Evolutionary conservation across 352 stramenopile species (phyloP), one percentile per base, ranked within the genome.

Genomic region (Globisporangium ultimum): DNA sequence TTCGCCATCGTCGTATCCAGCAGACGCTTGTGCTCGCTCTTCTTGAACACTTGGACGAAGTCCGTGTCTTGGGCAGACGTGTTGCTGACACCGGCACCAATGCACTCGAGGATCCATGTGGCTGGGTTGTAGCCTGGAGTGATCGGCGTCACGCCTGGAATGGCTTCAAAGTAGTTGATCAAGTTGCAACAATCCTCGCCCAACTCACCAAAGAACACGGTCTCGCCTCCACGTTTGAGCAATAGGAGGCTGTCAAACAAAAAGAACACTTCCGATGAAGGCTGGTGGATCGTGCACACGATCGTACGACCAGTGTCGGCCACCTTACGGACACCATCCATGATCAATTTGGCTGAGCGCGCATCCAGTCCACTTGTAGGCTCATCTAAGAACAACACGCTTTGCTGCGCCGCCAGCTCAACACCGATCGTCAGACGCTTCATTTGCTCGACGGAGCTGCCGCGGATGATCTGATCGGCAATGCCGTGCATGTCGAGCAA

Each of bases 251-350:
- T 82, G 68, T 98, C 89, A 61, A 97, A 97, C 15, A 91, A 78
- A 20, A 85, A 78, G 24, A 98, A 97, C 0, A 98, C 84, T 45
- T 97, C 86, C 2, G 79, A 84, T 2, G 75, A 90, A 12, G 91
- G 91, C 68, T 98, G 93, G 64, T 98, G 93, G 67, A 98, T 98
- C 13, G 89, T 97, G 51, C 94, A 97, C 2, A 97, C 55, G 9
- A 98, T 76, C 10, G 82, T 93, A 12, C 76, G 68, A 8, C 90
- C 88, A 15, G 76, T 76, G 45, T 77, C 61, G 3, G 91, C 88
- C 24, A 97, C 80, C 47, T 96, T 92, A 55, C 93, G 89, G 9
- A 97, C 75, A 97, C 71, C 28, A 5, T 10, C 28, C 28, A 36
- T 36, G 28, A 36, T 36, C 28, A 36, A 10, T 5, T 36, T 36